Conservation (phyloP, 495 filamentous ascomycete species). For the Letharia columbiana region DNA sequence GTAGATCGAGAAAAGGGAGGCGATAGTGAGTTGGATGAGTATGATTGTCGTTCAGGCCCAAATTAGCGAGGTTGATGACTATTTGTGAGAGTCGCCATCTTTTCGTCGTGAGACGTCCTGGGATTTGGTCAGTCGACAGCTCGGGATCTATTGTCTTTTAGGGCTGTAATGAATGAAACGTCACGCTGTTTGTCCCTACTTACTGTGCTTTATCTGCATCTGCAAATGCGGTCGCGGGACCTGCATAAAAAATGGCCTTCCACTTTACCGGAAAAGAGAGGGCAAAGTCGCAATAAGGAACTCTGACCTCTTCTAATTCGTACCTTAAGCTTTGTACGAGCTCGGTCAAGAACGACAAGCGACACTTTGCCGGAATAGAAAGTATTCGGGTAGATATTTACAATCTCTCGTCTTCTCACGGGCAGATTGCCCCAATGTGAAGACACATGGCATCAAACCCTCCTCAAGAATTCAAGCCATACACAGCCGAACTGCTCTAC, state of each 20-base stretch:
- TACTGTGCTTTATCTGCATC: background rate
- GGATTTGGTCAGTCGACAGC: background rate
- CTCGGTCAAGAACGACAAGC: background rate
- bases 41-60: background rate
- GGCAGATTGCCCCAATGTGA: background rate
- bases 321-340: background rate
- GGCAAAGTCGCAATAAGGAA: background rate
- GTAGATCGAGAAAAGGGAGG: slow-evolving; percentile 1
- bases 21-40: background rate
- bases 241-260: background rate
- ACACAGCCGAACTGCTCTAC: background rate
- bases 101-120: background rate
- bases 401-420: background rate
- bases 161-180: background rate
- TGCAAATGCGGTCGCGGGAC: background rate
- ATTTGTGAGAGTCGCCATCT: background rate
- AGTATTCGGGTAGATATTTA: background rate
- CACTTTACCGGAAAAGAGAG: background rate
- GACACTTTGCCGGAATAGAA: background rate
- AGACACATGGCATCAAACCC: background rate
- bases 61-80: background rate
- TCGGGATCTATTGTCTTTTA: background rate
- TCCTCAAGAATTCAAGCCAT: background rate
- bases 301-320: background rate
- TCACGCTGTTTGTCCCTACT: background rate